These are phyloP conservation scores for Avicennia marina DNA, from an alignment of 257 asterid species.

Conservation along the genomic window DNA sequence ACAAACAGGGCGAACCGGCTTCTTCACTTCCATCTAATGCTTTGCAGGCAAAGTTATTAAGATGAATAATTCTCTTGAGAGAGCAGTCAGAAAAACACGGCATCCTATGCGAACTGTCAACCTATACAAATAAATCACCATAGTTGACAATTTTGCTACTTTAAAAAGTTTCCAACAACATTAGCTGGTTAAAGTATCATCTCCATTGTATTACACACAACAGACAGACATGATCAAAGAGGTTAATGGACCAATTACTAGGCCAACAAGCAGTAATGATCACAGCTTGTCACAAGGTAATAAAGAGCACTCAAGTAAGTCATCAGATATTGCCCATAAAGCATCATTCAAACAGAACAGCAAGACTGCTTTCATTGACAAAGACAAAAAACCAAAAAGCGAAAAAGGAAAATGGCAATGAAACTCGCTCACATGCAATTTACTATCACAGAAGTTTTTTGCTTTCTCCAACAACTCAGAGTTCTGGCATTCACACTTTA, in stretches of 20 bases:
- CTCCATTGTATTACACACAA: neutral
- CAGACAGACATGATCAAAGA: slow-evolving; percentile 16
- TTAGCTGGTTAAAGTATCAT: slow-evolving; percentile 11
- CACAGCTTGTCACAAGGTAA: slow-evolving; percentile 10
- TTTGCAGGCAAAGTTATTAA: neutral
- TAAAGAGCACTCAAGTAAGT: too few relatives aligned
- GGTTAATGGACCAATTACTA: too few relatives aligned
- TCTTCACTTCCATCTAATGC: too few relatives aligned
- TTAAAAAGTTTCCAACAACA: slow-evolving; percentile 10
- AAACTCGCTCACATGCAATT: slow-evolving; percentile 37
- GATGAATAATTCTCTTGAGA: neutral
- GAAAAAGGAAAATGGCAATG: slow-evolving; percentile 20
- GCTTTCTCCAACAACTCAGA: slow-evolving; percentile 34
- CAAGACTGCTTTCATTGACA: slow-evolving; percentile 44
- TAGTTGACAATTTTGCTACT: slow-evolving; percentile 2
- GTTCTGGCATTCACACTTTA: slow-evolving; percentile 55
- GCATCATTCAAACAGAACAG: slow-evolving; percentile 29
- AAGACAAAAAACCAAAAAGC: slow-evolving; percentile 30
- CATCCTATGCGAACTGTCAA: slow-evolving; percentile 12
- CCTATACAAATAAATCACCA: neutral
- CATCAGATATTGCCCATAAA: too few relatives aligned
- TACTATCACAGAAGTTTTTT: slow-evolving; percentile 42
- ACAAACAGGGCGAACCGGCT: too few relatives aligned
- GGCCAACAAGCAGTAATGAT: too few relatives aligned
- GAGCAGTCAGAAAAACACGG: neutral